A percentile compares a stretch with the other conserved stretches of the same genome.
These are phyloP conservation scores for Malus sieversii DNA, from an alignment of 306 rosid species.

Conservation along the genomic window DNA sequence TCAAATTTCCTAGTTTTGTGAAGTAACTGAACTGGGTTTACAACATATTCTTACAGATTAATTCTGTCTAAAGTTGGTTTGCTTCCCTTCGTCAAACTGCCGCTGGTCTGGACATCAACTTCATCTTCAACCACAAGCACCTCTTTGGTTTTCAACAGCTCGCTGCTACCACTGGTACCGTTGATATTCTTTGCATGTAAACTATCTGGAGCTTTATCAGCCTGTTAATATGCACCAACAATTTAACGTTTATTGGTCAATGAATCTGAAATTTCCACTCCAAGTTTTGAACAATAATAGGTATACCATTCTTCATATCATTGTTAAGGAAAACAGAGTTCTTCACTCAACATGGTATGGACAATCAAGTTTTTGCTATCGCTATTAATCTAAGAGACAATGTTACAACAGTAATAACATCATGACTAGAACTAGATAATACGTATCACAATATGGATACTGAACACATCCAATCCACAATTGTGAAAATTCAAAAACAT, in stretches of 20 bases:
- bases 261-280: neutral
- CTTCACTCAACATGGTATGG: neutral
- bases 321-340: neutral
- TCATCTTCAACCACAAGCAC: conserved; percentile 26
- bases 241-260: neutral
- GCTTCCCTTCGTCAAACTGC: conserved; percentile 44
- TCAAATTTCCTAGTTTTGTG: conserved; percentile 5
- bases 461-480: neutral
- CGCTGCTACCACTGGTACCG: conserved; percentile 1
- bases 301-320: neutral
- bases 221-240: conserved; percentile 40
- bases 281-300: neutral
- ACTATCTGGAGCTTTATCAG: conserved; percentile 21
- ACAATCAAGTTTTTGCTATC: neutral
- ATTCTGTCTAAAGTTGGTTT: conserved; percentile 72
- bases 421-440: neutral
- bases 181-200: conserved; percentile 22
- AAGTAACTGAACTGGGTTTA: neutral
- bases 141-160: conserved; percentile 27
- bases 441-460: neutral
- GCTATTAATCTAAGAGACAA: neutral
- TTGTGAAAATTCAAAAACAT: neutral
- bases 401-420: neutral
- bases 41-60: conserved; percentile 59
- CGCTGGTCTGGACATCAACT: conserved; percentile 25